Percentiles rank a stretch among this genome's conserved stretches.
phyloP scores from a whole-genome alignment of 768 basidiomycete genomes.

The Leucocoprinus birnbaumii region DNA sequence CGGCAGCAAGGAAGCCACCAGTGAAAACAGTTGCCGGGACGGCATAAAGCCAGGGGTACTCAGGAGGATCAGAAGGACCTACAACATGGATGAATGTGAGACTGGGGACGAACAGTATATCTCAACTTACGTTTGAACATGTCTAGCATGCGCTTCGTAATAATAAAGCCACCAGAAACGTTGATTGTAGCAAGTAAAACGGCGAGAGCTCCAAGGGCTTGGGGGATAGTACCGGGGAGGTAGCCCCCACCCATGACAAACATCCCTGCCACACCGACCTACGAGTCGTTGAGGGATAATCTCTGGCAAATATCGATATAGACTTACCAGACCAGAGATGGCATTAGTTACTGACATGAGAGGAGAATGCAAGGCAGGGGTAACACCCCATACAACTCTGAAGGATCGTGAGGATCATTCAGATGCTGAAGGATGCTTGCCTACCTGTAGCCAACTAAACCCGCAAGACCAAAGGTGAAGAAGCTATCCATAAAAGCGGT shows the following conservation, averaged over 20 bases:
- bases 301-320: background rate
- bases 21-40: conserved; percentile 80
- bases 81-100: conserved; percentile 5
- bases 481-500: conserved; percentile 86
- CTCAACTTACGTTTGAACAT: conserved; percentile 77
- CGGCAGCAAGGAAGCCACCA: conserved; percentile 79
- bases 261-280: conserved; percentile 81
- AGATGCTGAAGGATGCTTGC: background rate
- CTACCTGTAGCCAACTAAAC: conserved; percentile 71
- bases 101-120: background rate
- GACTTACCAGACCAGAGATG: conserved; percentile 62
- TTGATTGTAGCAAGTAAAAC: conserved; percentile 89
- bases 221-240: conserved; percentile 77
- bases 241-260: conserved; percentile 92
- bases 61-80: conserved; percentile 84
- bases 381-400: conserved; percentile 87
- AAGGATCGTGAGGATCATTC: background rate
- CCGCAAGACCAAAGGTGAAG: conserved; percentile 86
- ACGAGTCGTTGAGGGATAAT: background rate
- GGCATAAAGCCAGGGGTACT: conserved; percentile 82
- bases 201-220: conserved; percentile 74
- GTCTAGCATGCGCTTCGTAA: conserved; percentile 90
- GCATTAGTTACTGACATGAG: conserved; percentile 92
- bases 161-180: conserved; percentile 85
- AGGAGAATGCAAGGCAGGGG: conserved; percentile 85